Conservation (phyloP, 1,139 yeast species). For the Hyphopichia wangnamkhiaoensis region DNA sequence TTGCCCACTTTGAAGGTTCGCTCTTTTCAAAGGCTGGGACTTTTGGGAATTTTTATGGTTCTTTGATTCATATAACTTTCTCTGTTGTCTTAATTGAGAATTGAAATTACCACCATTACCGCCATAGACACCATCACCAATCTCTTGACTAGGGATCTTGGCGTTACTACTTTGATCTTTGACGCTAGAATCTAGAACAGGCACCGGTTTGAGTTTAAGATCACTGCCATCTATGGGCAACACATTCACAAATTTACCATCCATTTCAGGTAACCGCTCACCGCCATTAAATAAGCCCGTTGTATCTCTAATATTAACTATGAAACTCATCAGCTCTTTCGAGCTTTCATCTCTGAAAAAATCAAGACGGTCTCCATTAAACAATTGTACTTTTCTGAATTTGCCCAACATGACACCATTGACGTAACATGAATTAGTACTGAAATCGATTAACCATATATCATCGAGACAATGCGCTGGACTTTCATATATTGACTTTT, state of each 20-base stretch:
- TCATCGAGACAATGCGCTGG: conserved; percentile 71
- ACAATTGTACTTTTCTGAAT: conserved; percentile 60
- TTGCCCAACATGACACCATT: conserved; percentile 62
- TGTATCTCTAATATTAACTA: conserved; percentile 50
- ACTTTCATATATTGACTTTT: conserved; percentile 55
- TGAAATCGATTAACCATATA: conserved; percentile 79
- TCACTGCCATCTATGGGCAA: conserved; percentile 30
- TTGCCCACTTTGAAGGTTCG: conserved; percentile 27
- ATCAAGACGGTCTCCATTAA: conserved; percentile 64
- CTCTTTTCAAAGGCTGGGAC: conserved; percentile 24
- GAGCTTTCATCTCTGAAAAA: conserved; percentile 62
- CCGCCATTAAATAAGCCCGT: conserved; percentile 58
- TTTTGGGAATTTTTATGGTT: conserved; percentile 13
- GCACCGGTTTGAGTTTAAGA: conserved; percentile 28
- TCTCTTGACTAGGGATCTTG: conserved; percentile 1
- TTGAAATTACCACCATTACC: conserved; percentile 32
- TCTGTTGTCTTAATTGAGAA: conserved; percentile 26
- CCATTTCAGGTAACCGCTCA: conserved; percentile 17
- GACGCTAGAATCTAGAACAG: conserved; percentile 18
- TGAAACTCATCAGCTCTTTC: conserved; percentile 53
- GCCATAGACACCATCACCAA: conserved; percentile 2
- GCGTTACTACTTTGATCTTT: neutral
- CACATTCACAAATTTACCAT: conserved; percentile 20
- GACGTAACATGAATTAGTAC: conserved; percentile 77
- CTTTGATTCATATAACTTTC: conserved; percentile 21